Conservation (phyloP, 305 asterid genomes). For the Galium porrigens region DNA sequence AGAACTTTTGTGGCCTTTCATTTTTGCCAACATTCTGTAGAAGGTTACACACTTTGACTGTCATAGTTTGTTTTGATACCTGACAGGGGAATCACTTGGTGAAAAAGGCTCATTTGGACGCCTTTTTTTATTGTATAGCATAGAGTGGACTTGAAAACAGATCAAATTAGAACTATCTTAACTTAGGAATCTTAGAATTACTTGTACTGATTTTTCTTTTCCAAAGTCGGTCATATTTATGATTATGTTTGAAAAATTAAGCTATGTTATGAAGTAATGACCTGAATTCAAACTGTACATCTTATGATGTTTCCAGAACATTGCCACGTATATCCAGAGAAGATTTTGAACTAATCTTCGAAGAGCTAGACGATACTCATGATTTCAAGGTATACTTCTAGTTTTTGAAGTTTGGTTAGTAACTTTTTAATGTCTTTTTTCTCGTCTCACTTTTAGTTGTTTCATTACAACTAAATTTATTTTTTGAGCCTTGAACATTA, state of each 20-base stretch:
- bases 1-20: background rate
- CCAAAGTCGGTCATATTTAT: background rate
- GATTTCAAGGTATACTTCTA: conserved; percentile 57
- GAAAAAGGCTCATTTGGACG: background rate
- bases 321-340: conserved; percentile 81
- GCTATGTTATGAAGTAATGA: background rate
- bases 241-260: background rate
- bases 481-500: background rate
- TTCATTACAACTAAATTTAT: background rate
- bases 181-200: background rate
- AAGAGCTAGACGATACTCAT: conserved; percentile 78
- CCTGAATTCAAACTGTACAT: background rate
- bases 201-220: background rate
- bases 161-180: background rate
- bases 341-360: conserved; percentile 74
- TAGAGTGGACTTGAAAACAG: background rate
- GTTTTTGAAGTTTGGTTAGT: conserved; percentile 7
- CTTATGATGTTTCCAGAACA: conserved; percentile 35
- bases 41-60: background rate
- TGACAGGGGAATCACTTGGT: background rate
- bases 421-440: background rate
- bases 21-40: background rate
- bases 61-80: background rate
- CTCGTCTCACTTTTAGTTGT: background rate
- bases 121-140: background rate